Evolutionary conservation across 2,329 filamentous ascomycete species (phyloP).

Genomic region (Claviceps purpurea): DNA sequence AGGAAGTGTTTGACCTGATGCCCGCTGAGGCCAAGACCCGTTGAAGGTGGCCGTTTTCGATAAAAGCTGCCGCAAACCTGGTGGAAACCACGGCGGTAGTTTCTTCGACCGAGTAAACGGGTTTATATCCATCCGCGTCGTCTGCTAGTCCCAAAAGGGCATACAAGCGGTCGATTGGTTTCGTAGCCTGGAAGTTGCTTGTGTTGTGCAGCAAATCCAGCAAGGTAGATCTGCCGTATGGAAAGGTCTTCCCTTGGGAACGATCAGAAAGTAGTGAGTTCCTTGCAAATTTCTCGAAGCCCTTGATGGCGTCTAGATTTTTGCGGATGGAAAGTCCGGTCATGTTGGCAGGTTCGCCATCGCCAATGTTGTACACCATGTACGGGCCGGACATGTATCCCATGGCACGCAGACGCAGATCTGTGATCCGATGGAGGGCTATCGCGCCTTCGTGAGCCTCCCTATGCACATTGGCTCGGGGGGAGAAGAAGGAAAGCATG

Average conservation of each 20-base stretch:
- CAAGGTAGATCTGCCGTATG: conserved; percentile 1
- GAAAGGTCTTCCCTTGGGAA: conserved; percentile 3
- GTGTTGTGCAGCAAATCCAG: conserved; percentile 3
- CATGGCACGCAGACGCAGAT: conserved; percentile 5
- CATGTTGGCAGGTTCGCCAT: neutral
- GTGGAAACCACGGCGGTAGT: conserved; percentile 2
- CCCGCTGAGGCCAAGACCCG: conserved; percentile 4
- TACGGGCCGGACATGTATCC: conserved; percentile 6
- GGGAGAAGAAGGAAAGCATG: neutral
- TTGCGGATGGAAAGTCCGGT: conserved; percentile 4
- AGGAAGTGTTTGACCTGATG: neutral
- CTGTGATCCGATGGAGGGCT: conserved; percentile 2
- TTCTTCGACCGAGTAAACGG: conserved; percentile 5
- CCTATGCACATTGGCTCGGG: neutral
- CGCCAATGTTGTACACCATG: conserved; percentile 3
- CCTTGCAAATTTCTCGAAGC: conserved; percentile 1
- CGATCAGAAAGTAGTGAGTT: conserved; percentile 1
- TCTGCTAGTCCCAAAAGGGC: conserved; percentile 6
- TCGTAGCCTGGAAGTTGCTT: conserved; percentile 4
- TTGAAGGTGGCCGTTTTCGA: conserved; percentile 3
- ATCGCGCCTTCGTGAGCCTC: conserved; percentile 5
- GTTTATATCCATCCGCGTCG: conserved; percentile 2
- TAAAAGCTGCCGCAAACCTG: conserved; percentile 4
- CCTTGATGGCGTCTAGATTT: conserved; percentile 3
- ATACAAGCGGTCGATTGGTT: conserved; percentile 3